phyloP scores from a whole-genome alignment of 164 flowering plant genomes.

The Berberis thunbergii region DNA sequence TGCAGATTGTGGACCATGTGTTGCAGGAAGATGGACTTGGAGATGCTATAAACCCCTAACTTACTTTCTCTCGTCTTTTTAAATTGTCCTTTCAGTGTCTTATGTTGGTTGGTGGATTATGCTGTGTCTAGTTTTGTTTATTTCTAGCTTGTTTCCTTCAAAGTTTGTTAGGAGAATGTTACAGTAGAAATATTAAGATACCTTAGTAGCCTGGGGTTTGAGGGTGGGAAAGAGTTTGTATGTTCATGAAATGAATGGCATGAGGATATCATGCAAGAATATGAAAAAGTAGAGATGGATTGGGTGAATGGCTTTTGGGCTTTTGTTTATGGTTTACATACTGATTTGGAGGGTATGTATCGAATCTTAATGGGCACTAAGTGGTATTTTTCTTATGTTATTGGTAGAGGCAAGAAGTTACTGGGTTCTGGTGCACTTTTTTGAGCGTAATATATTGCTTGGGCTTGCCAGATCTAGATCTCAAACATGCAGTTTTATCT shows the following conservation, averaged over 20 bases:
- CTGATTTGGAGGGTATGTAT: slow-evolving; percentile 5
- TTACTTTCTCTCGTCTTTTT: background rate
- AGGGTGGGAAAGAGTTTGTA: slow-evolving; percentile 3
- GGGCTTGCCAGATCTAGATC: background rate
- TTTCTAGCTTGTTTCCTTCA: slow-evolving; percentile 16
- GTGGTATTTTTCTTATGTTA: slow-evolving; percentile 8
- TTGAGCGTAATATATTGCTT: background rate
- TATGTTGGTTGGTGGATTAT: too few relatives aligned
- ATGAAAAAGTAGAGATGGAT: slow-evolving; percentile 6
- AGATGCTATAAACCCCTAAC: background rate
- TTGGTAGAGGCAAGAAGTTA: slow-evolving; percentile 5
- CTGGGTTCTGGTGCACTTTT: too few relatives aligned
- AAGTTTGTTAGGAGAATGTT: background rate
- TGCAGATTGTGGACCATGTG: background rate
- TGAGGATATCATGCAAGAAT: slow-evolving; percentile 9
- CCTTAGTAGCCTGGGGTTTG: background rate
- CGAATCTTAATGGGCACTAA: slow-evolving; percentile 4
- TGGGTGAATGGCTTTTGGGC: slow-evolving; percentile 7
- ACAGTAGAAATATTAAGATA: background rate
- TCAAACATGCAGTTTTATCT: background rate
- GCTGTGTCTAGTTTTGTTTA: background rate
- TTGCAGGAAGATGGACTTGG: background rate
- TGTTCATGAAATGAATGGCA: slow-evolving; percentile 14
- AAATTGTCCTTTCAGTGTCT: too few relatives aligned
- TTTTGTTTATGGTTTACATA: slow-evolving; percentile 8